phyloP scores from a whole-genome alignment of 169 alveolate genomes.

The Toxoplasma gondii region DNA sequence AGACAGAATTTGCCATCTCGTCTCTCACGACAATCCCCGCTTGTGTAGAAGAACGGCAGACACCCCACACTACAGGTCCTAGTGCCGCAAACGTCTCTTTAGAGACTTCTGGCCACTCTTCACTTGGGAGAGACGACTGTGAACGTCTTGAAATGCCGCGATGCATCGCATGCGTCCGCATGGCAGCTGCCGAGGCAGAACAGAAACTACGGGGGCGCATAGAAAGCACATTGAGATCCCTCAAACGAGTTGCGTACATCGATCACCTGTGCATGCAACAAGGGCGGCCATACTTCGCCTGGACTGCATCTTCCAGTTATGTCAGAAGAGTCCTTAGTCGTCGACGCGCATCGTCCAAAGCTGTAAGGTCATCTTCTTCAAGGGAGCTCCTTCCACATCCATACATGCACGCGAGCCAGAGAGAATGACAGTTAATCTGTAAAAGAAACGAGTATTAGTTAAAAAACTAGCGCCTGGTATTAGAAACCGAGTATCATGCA shows the following conservation, averaged over 20 bases:
- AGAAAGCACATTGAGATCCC: neutral
- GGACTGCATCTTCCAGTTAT: constrained; percentile 10
- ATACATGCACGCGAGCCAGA: neutral
- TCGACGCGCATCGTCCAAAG: neutral
- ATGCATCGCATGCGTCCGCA: neutral
- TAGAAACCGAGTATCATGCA: too few species aligned
- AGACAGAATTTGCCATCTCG: neutral
- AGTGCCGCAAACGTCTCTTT: too few species aligned
- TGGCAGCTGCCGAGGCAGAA: neutral
- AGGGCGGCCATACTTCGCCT: neutral
- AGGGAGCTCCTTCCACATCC: too few species aligned
- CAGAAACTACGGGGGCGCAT: neutral
- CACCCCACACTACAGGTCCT: too few species aligned
- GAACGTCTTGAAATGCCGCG: neutral
- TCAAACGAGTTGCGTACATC: neutral
- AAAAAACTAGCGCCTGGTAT: too few species aligned
- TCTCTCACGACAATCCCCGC: neutral
- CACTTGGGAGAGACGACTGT: neutral
- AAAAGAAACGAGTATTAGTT: neutral
- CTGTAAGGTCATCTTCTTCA: neutral
- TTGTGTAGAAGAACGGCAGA: too few species aligned
- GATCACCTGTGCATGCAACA: constrained; percentile 14
- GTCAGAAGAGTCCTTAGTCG: neutral
- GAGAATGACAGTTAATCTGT: neutral
- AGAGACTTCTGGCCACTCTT: neutral